Conservation (phyloP, 1,284 basidiomycete species). For the Tausonia pullulans region DNA sequence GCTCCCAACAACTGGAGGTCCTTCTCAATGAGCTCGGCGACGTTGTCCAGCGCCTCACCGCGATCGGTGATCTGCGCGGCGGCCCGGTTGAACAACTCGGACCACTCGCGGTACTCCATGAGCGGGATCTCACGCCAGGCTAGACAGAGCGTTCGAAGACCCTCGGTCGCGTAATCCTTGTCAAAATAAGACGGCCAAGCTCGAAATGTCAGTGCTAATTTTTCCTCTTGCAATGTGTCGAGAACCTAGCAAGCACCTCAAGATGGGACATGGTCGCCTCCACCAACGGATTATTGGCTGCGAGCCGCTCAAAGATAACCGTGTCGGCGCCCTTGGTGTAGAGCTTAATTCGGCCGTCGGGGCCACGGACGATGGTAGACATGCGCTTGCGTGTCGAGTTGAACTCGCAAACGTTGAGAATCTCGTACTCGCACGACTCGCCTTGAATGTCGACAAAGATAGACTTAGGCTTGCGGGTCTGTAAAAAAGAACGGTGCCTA, state of each 20-base stretch:
- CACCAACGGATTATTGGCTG: conserved; percentile 63
- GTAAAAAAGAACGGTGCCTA: conserved; percentile 1
- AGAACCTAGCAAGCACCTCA: conserved; percentile 45
- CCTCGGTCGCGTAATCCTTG: conserved; percentile 92
- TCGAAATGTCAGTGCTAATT: not conserved
- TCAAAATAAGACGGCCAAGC: not conserved
- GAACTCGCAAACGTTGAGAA: conserved; percentile 97
- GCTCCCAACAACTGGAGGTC: conserved; percentile 87
- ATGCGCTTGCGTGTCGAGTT: conserved; percentile 96
- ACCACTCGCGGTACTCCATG: conserved; percentile 84
- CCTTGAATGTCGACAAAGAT: conserved; percentile 78
- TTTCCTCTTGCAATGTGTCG: no score
- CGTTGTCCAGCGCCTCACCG: conserved; percentile 84
- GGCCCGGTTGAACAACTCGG: conserved; percentile 75
- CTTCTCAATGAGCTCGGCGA: conserved; percentile 91
- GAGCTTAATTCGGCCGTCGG: conserved; percentile 84
- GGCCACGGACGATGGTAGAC: conserved; percentile 82
- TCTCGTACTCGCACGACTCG: conserved; percentile 65
- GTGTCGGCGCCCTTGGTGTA: conserved; percentile 98
- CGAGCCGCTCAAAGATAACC: conserved; percentile 81
- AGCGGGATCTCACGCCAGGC: conserved; percentile 85
- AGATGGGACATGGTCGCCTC: conserved; percentile 83
- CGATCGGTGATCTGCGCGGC: conserved; percentile 86
- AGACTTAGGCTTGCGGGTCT: conserved; percentile 92
- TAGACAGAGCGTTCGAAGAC: conserved; percentile 90